A percentile compares a stretch with the other conserved stretches of the same genome.
These are phyloP conservation scores for Neurospora terricola DNA, from an alignment of 495 filamentous ascomycete genomes.

Conservation along the genomic window DNA sequence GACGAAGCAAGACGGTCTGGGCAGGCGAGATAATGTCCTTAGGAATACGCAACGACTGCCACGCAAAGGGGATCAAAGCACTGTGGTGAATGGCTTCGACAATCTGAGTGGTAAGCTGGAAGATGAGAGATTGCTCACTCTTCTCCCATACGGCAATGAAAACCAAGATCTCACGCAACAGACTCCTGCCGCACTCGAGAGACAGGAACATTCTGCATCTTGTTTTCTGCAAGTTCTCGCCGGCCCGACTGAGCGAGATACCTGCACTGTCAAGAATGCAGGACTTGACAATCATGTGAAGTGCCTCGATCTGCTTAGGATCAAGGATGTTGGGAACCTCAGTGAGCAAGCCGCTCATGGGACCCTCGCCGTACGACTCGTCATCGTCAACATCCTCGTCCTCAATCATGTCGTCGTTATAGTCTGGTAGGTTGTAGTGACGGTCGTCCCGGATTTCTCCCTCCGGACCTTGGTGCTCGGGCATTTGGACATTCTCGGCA, in stretches of 20 bases:
- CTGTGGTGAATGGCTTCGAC: slow-evolving; percentile 85
- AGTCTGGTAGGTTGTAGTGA: slow-evolving; percentile 28
- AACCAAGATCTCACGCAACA: slow-evolving; percentile 81
- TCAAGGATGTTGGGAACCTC: slow-evolving; percentile 91
- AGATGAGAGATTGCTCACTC: slow-evolving; percentile 80
- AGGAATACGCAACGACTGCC: slow-evolving; percentile 77
- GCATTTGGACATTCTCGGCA: slow-evolving; percentile 22
- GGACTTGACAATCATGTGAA: slow-evolving; percentile 90
- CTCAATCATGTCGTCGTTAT: slow-evolving; percentile 40
- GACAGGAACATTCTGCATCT: slow-evolving; percentile 81
- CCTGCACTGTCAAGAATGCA: slow-evolving; percentile 68
- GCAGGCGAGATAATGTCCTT: slow-evolving; percentile 95
- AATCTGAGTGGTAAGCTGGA: slow-evolving; percentile 90
- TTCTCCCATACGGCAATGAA: slow-evolving; percentile 97
- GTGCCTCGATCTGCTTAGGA: slow-evolving; percentile 83
- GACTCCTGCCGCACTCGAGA: slow-evolving; percentile 74
- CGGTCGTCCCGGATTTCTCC: slow-evolving; percentile 34
- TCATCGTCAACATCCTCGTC: slow-evolving; percentile 77
- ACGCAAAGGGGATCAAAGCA: slow-evolving; percentile 79
- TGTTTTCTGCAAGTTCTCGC: slow-evolving; percentile 72
- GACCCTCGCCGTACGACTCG: slow-evolving; percentile 70
- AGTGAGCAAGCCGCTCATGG: slow-evolving; percentile 76
- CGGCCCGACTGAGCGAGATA: slow-evolving; percentile 39
- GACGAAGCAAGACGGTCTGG: slow-evolving; percentile 81
- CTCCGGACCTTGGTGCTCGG: slow-evolving; percentile 39